These are phyloP conservation scores for Babesia microti DNA, from an alignment of 169 alveolate species.

Conservation along the genomic window DNA sequence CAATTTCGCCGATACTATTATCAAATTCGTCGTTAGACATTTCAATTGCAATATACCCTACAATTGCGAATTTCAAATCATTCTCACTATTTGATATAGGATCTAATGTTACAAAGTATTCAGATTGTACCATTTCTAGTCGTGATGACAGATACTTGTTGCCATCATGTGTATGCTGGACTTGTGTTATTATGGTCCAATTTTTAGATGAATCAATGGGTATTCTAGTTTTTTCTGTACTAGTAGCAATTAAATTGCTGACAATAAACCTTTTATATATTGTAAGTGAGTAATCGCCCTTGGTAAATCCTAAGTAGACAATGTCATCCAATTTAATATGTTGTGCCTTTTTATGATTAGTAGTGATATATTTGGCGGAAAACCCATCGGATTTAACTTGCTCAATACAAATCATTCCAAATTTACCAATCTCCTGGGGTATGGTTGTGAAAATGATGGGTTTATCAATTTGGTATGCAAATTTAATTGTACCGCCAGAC, in stretches of 20 bases:
- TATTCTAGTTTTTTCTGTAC: neutral
- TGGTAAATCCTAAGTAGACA: slow-evolving; percentile 18
- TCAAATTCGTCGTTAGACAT: too few relatives aligned
- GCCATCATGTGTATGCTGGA: slow-evolving; percentile 3
- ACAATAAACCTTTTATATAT: slow-evolving; percentile 1
- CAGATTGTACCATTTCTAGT: neutral
- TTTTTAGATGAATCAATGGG: slow-evolving; percentile 26
- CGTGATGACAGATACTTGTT: slow-evolving; percentile 1
- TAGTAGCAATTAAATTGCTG: slow-evolving; percentile 10
- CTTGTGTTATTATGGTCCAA: slow-evolving; percentile 24
- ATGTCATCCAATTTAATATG: too few relatives aligned
- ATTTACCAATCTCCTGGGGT: too few relatives aligned
- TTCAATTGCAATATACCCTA: slow-evolving; percentile 33
- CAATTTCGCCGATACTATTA: too few relatives aligned
- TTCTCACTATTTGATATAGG: neutral
- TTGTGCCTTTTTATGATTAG: too few relatives aligned
- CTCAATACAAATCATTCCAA: too few relatives aligned
- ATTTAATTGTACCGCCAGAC: too few relatives aligned
- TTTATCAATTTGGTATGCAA: too few relatives aligned
- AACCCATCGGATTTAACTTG: too few relatives aligned
- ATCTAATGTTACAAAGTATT: neutral
- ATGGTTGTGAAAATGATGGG: too few relatives aligned
- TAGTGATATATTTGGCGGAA: too few relatives aligned
- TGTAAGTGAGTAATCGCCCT: slow-evolving; percentile 28
- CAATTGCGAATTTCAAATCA: neutral